Conservation (phyloP, 139 green algal genomes). For the Picochlorum sp. region DNA sequence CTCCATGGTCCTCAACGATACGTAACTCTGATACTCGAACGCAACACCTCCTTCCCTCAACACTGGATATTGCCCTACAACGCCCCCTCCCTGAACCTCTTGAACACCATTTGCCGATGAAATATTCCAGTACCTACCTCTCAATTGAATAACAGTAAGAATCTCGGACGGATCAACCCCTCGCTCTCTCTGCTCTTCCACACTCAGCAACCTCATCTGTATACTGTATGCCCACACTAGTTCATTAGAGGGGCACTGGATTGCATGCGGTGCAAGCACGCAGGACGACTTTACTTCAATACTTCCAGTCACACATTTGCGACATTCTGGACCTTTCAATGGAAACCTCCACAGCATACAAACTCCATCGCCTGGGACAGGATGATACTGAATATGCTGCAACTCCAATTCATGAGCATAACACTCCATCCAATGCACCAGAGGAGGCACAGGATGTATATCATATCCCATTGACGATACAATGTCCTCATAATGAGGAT, state of each 20-base stretch:
- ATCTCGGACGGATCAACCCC: neutral
- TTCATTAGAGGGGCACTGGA: conserved; percentile 17
- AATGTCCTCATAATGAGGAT: neutral
- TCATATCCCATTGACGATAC: neutral
- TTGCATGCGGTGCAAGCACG: conserved; percentile 15
- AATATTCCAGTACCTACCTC: conserved; percentile 59
- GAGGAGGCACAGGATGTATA: neutral
- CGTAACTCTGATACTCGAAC: conserved; percentile 71
- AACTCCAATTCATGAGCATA: neutral
- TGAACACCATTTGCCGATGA: conserved; percentile 19
- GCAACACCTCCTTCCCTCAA: conserved; percentile 33
- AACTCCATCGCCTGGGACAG: neutral
- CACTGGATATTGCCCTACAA: conserved; percentile 49
- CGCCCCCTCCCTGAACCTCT: conserved; percentile 46
- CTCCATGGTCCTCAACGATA: conserved; percentile 13
- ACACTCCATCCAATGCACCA: conserved; percentile 1
- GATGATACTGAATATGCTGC: neutral
- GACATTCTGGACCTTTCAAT: neutral
- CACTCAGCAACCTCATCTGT: conserved; percentile 41
- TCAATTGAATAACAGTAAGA: conserved; percentile 25
- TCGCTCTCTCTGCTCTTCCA: conserved; percentile 30
- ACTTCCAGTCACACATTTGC: conserved; percentile 39
- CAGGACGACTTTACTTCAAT: conserved; percentile 34
- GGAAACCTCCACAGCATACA: neutral
- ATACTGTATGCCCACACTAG: conserved; percentile 62